Base-by-base conservation (phyloP, 176 grass and related monocot genomes). In the Melocanna baccifera region DNA sequence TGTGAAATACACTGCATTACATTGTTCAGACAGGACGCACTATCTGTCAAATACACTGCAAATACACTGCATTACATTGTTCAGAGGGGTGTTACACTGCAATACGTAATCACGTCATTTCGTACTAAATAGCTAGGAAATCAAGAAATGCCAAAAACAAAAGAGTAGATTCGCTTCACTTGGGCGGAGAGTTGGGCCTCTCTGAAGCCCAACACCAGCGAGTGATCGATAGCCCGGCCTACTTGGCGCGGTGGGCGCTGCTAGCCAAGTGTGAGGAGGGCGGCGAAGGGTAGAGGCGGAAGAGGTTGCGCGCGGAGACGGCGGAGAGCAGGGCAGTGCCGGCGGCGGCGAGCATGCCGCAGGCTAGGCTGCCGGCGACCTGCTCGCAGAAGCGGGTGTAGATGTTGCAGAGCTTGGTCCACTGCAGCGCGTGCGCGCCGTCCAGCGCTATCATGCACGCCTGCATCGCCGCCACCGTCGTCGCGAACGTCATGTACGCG, bases 371-470 rank as follows among this genome's bases (percentile, higher is more conserved):
- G 4, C 88, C 93, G 50, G 72, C 97, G 58, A 99, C 18, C 73
- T 96, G 91, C 39, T 90, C 65, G 84, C 97, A 99, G 90, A 92
- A 99, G n/a, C 91, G 84, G 15, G 91, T 89, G 86, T 94, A 99
- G 71, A 99, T 92, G 90, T 99, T 94, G 86, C 97, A 99, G 57
- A 99, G 81, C 89, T 89, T 99, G 67, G 15, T 86, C 97, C 97
- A 99, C 84, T 96, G 91, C 64, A 99, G 46, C 32, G 50, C 72
- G 12, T 55, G 32, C 57, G 77, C 73, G 57, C 97, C 93, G 8
- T 61, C 78, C 41, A 94, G 26, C 14, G 97, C 93, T 22, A 94
- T 71, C 75, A 88, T 0, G 39, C 93, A 90, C 6, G 83, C 88
- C 88, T 99, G 91, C 71, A 86, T 36, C 52, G 90, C 93, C 25